phyloP scores from a whole-genome alignment of 2,329 filamentous ascomycete genomes.

The Cladosporium sp. region DNA sequence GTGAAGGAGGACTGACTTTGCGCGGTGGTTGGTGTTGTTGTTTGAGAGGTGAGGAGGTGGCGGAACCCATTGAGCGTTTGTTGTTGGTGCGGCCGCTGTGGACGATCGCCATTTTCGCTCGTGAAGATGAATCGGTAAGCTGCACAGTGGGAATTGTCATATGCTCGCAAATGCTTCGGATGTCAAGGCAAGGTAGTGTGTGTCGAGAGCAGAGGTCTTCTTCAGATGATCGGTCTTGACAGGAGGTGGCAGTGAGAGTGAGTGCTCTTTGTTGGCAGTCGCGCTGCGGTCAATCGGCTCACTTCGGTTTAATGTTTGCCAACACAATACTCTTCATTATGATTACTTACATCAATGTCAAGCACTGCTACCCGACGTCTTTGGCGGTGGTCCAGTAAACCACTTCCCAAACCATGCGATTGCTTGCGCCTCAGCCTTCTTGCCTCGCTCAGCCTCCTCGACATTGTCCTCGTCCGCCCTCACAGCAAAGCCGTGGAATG shows the following conservation, averaged over 20 bases:
- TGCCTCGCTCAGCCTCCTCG: conserved; percentile 35
- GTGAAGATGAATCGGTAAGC: neutral
- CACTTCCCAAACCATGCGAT: conserved; percentile 40
- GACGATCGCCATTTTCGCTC: neutral
- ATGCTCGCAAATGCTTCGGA: neutral
- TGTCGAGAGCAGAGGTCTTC: neutral
- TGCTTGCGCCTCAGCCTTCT: conserved; percentile 41
- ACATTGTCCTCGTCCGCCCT: conserved; percentile 37
- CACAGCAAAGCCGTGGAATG: conserved; percentile 41
- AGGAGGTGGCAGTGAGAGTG: neutral
- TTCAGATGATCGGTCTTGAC: neutral
- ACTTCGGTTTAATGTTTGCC: neutral
- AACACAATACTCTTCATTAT: neutral
- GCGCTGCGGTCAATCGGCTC: neutral
- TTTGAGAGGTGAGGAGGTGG: neutral
- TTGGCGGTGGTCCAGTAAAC: conserved; percentile 27
- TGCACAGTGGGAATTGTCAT: neutral
- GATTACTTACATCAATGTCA: neutral
- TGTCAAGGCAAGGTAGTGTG: neutral
- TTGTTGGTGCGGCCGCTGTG: neutral
- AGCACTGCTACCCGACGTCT: neutral
- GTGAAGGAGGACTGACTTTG: neutral
- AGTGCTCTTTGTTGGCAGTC: neutral
- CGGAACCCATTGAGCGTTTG: neutral
- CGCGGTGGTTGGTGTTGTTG: neutral